phyloP scores from a whole-genome alignment of 257 asterid species.

The Penstemon davidsonii region DNA sequence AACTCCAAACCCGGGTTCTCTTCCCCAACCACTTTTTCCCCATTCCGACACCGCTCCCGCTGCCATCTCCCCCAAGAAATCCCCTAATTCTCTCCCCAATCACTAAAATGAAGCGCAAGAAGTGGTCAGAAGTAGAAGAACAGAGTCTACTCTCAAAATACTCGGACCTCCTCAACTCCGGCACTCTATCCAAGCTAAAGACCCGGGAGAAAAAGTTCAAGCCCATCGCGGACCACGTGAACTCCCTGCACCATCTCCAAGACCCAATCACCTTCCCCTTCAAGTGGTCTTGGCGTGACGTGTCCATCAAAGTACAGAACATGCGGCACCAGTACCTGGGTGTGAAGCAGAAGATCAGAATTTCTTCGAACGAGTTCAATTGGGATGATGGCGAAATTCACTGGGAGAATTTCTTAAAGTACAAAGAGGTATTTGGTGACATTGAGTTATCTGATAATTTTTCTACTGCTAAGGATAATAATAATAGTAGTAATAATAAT shows the following conservation, averaged over 20 bases:
- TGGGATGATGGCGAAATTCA: conserved; percentile 92
- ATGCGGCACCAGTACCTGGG: conserved; percentile 98
- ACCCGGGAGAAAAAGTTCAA: conserved; percentile 94
- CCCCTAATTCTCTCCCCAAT: not conserved
- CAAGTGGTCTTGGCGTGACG: conserved; percentile 99
- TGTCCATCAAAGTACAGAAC: conserved; percentile 89
- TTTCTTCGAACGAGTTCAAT: conserved; percentile 56
- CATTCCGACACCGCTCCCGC: no score
- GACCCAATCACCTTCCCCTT: conserved; percentile 83
- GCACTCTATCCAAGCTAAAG: conserved; percentile 77
- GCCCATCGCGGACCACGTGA: conserved; percentile 93
- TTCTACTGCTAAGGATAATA: not conserved
- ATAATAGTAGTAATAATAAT: not conserved
- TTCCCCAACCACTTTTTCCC: no score
- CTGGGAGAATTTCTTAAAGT: conserved; percentile 87
- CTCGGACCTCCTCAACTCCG: conserved; percentile 69
- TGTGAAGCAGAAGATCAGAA: conserved; percentile 88
- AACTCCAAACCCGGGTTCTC: no score
- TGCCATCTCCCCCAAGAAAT: no score
- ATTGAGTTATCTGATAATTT: conserved; percentile 50
- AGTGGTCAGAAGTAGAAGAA: conserved; percentile 97
- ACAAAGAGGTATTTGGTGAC: conserved; percentile 90
- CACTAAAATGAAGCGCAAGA: conserved; percentile 80
- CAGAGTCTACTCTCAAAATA: conserved; percentile 68
- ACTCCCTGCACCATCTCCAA: conserved; percentile 67